These are phyloP conservation scores for Austroboletus rostrupii DNA, from an alignment of 1,284 basidiomycete genomes.

Conservation along the genomic window DNA sequence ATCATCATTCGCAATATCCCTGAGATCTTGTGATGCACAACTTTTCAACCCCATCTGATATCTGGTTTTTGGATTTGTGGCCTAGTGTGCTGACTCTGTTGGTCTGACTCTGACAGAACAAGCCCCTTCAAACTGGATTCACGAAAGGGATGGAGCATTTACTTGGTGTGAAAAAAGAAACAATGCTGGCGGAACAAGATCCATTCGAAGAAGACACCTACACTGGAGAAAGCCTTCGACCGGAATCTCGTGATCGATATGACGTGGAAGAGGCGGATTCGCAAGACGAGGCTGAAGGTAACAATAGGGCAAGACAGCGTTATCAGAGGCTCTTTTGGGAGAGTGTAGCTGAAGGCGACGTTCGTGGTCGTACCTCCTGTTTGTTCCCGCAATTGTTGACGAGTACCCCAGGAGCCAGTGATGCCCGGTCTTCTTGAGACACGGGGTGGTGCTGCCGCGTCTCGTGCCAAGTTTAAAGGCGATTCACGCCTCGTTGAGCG, in stretches of 20 bases:
- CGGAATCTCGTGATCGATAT: conserved; percentile 31
- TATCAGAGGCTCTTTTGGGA: conserved; percentile 76
- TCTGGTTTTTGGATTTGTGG: too few species aligned
- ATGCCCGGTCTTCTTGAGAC: conserved; percentile 49
- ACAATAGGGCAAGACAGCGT: conserved; percentile 53
- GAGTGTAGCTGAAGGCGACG: conserved; percentile 59
- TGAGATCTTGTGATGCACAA: conserved; percentile 49
- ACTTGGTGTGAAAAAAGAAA: conserved; percentile 44
- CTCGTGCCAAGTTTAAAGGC: conserved; percentile 34
- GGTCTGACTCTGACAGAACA: conserved; percentile 47
- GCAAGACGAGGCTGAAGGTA: conserved; percentile 53
- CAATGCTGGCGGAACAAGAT: conserved; percentile 1
- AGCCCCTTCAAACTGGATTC: conserved; percentile 64
- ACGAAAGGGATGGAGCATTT: conserved; percentile 63
- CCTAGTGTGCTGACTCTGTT: too few species aligned
- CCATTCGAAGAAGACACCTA: conserved; percentile 12
- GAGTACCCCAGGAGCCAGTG: conserved; percentile 45
- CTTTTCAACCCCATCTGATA: conserved; percentile 72
- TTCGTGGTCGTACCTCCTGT: conserved; percentile 31
- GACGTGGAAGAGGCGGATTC: conserved; percentile 57
- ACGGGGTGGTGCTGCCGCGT: conserved; percentile 36
- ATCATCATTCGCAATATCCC: conserved; percentile 61
- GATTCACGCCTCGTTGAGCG: conserved; percentile 35
- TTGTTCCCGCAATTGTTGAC: neutral
- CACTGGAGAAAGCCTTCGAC: conserved; percentile 11